Conservation (phyloP, 208 protist species). For the Trichomonas gallinae region DNA sequence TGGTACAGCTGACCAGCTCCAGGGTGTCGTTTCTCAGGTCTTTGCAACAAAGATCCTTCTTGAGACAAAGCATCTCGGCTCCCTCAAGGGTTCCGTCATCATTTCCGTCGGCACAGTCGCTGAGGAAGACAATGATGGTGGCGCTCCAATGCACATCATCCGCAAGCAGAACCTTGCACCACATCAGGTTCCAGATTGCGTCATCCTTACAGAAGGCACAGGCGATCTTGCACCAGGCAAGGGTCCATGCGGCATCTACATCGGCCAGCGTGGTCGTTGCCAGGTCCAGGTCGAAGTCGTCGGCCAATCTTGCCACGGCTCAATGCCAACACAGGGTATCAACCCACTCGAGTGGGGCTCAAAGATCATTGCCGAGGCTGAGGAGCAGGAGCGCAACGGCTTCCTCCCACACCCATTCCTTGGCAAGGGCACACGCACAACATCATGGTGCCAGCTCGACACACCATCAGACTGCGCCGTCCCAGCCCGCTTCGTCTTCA, state of each 20-base stretch:
- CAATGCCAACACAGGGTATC: not conserved
- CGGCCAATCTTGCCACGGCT: not conserved
- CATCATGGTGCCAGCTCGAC: not conserved
- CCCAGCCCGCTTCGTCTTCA: not conserved
- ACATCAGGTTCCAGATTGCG: not conserved
- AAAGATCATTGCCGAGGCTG: not conserved
- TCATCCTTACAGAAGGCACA: not conserved
- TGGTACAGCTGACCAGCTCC: not conserved
- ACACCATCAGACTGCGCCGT: not conserved
- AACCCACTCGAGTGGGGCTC: slow-evolving; percentile 5
- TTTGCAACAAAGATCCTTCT: not conserved
- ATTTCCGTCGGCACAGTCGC: not conserved
- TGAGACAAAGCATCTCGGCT: not conserved
- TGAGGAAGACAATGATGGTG: slow-evolving; percentile 12
- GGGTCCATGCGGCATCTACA: slow-evolving; percentile 10
- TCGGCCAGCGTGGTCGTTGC: not conserved
- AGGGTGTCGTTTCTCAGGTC: slow-evolving; percentile 13
- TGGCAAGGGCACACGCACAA: not conserved
- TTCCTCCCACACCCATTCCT: not conserved
- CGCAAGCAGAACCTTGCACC: not conserved
- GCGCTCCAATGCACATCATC: not conserved
- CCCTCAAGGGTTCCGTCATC: not conserved
- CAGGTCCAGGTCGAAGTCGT: slow-evolving; percentile 15
- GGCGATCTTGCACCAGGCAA: not conserved
- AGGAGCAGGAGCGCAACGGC: not conserved